A percentile compares a stretch with the other conserved stretches of the same genome.
Evolutionary conservation across 2,329 filamentous ascomycete genomes (phyloP).

Genomic region (Scytalidium sp.): DNA sequence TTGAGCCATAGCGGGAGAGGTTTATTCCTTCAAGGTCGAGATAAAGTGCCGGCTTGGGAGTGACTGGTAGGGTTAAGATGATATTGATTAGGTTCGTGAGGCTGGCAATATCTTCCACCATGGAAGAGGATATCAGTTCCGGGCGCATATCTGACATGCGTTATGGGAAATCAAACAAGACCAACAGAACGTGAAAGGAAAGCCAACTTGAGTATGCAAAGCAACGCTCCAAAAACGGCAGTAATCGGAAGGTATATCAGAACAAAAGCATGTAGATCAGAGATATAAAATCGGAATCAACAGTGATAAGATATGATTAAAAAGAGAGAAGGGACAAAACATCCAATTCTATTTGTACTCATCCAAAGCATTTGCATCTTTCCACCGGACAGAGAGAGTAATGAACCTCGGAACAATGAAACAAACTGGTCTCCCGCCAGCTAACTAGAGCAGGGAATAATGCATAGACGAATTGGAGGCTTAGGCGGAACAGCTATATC

Average conservation of each 20-base stretch:
- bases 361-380: background rate
- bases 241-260: too few species aligned
- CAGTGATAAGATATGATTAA: background rate
- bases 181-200: background rate
- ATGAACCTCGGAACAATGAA: too few species aligned
- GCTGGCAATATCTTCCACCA: background rate
- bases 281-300: too few species aligned
- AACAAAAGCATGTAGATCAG: too few species aligned
- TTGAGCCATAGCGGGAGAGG: slow-evolving; percentile 34
- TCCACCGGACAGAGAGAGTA: background rate
- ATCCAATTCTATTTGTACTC: background rate
- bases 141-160: background rate
- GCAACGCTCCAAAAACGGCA: too few species aligned
- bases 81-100: slow-evolving; percentile 10
- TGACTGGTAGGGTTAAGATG: slow-evolving; percentile 16
- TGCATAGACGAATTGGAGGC: too few species aligned
- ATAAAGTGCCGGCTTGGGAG: slow-evolving; percentile 32
- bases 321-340: background rate
- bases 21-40: slow-evolving; percentile 41
- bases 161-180: background rate
- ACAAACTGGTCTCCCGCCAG: too few species aligned
- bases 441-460: too few species aligned
- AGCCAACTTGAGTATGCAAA: too few species aligned
- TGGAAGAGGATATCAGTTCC: background rate
- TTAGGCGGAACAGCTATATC: too few species aligned